Base-by-base conservation (phyloP, 1,284 basidiomycete species). In the Cryptococcus sp. region DNA sequence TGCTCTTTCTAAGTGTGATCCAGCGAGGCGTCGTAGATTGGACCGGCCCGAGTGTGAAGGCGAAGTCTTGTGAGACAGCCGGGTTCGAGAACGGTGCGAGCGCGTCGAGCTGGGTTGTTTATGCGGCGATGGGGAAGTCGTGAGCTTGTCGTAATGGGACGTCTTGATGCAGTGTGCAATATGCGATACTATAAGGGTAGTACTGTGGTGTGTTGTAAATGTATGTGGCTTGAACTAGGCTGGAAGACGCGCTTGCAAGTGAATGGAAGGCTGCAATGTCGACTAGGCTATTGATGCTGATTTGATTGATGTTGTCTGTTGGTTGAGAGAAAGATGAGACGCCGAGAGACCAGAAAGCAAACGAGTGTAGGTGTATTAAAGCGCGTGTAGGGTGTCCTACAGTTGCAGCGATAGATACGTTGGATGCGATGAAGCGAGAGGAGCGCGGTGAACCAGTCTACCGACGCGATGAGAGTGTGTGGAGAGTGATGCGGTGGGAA, bases 151-250 rank as follows among this genome's bases (percentile, higher is more conserved):
- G 46, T 47, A 23, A 47, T 47, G 22, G 46, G 46, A 47, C 46
- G 46, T 47, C 22, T 22, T 23, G 22, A 16, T 47, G 38, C 25
- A 25, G 13, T 35, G 31, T 35, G 31, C 31, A 35, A 35, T 35
- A 35, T 35, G 31, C 31, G 31, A 35, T 35, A 35, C 31, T 35
- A 35, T 35, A 35, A 35, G 31, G 31, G 31, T 35, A 35, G 31
- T 35, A 13, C 13, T 35, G 31, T 35, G 13, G 31, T 35, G 31
- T 35, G 31, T 35, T 35, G 31, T 35, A 35, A 35, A 35, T 53
- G 35, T 53, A 53, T 23, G 44, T 54, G 46, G 47, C 53, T 46
- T 23, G 53, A 54, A 54, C 53, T 35, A 35, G 31, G 31, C 31
- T 35, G 7, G 31, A 35, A 35, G 31, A 35, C 31, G 31, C 31